Percentiles rank a stretch among this genome's conserved stretches.
Conservation (phyloP, 148 eudicot species). For the Rhododendron mucronatum region DNA sequence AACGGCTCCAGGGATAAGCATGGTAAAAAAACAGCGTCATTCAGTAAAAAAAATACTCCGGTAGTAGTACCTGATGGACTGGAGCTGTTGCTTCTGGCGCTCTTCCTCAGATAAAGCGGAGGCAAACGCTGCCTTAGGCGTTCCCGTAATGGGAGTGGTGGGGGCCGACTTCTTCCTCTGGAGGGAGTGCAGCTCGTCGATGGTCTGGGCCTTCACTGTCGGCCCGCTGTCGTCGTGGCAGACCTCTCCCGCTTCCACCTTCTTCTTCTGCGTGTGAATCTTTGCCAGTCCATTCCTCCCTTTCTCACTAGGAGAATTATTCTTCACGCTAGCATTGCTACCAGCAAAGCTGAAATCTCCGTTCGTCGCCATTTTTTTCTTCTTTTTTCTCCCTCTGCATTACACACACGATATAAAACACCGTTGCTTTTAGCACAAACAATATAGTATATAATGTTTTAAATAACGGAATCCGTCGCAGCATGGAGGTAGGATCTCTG, state of each 20-base stretch:
- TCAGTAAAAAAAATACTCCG: no score
- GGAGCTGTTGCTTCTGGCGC: conserved; percentile 69
- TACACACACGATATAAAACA: background rate
- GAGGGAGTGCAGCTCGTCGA: conserved; percentile 79
- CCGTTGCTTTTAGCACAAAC: background rate
- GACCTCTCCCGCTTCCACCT: conserved; percentile 29
- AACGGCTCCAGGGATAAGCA: no score
- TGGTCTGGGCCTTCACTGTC: conserved; percentile 71
- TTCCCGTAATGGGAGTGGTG: conserved; percentile 44
- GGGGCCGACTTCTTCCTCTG: conserved; percentile 80
- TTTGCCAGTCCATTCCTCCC: conserved; percentile 39
- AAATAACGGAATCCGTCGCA: no score
- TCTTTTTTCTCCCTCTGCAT: background rate
- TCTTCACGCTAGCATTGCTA: background rate
- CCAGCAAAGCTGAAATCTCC: conserved; percentile 29
- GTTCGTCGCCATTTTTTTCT: conserved; percentile 21
- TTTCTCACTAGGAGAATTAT: background rate
- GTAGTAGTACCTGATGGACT: conserved; percentile 66
- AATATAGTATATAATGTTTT: no score
- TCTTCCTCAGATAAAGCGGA: conserved; percentile 49
- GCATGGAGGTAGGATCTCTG: no score
- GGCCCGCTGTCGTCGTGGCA: conserved; percentile 67
- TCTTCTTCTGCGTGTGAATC: conserved; percentile 30
- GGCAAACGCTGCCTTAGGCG: conserved; percentile 6
- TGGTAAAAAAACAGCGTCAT: background rate